phyloP scores from a whole-genome alignment of 116 monocot genomes.

The Papilionanthe hybrid region DNA sequence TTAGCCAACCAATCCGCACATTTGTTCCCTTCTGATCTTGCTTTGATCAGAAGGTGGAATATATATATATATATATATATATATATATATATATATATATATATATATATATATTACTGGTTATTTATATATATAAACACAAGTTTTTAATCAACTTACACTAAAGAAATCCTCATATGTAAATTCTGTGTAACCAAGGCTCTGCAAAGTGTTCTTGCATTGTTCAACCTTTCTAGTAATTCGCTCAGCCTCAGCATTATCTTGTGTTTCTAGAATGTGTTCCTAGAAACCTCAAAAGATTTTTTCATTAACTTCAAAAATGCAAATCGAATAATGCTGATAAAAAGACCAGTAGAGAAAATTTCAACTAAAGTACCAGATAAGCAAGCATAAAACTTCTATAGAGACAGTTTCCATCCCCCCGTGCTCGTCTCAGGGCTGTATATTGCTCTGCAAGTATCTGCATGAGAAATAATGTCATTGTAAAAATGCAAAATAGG shows the following conservation, averaged over 20 bases:
- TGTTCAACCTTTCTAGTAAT: conserved; percentile 50
- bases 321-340: background rate
- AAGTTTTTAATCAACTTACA: conserved; percentile 32
- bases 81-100: no score
- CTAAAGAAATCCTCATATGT: conserved; percentile 93
- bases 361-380: conserved; percentile 38
- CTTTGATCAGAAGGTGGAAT: no score
- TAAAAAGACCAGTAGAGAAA: background rate
- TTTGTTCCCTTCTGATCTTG: no score
- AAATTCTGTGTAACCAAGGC: conserved; percentile 90
- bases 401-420: conserved; percentile 93
- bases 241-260: conserved; percentile 61
- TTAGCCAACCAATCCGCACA: no score
- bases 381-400: conserved; percentile 94
- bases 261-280: conserved; percentile 81
- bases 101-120: no score
- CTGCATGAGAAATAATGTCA: conserved; percentile 32
- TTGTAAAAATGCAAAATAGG: background rate
- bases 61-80: no score
- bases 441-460: conserved; percentile 67
- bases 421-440: conserved; percentile 59
- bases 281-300: conserved; percentile 39
- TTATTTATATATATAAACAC: no score
- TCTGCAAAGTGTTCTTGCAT: conserved; percentile 66
- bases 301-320: conserved; percentile 6